These are phyloP conservation scores for Tolypocladium amazonense DNA, from an alignment of 2,329 filamentous ascomycete species.

Conservation along the genomic window DNA sequence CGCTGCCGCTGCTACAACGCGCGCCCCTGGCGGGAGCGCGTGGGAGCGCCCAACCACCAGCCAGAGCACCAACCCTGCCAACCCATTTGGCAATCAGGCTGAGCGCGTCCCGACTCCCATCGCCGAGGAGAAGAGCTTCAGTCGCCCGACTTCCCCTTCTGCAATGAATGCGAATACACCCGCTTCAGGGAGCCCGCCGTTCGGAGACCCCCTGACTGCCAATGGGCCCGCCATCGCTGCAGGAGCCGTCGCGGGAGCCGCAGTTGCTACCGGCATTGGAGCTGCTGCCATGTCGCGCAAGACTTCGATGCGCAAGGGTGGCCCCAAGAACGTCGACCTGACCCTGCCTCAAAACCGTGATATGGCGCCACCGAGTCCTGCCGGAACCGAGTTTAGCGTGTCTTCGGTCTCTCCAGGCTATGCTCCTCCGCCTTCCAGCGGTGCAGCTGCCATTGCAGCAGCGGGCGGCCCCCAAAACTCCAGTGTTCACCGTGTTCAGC, in stretches of 20 bases:
- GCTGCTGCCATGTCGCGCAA: conserved; percentile 36
- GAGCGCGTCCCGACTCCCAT: conserved; percentile 37
- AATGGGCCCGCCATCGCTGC: conserved; percentile 24
- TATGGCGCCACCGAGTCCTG: conserved; percentile 43
- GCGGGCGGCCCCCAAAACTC: conserved; percentile 48
- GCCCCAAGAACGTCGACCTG: conserved; percentile 41
- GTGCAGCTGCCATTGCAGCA: conserved; percentile 50
- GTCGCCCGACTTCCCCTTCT: conserved; percentile 13
- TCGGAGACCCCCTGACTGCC: conserved; percentile 25
- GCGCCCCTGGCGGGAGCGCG: conserved; percentile 20
- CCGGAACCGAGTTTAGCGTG: conserved; percentile 52
- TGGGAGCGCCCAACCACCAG: conserved; percentile 39
- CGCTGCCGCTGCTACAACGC: conserved; percentile 13
- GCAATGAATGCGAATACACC: background rate
- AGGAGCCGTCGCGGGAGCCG: conserved; percentile 10
- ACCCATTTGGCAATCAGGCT: conserved; percentile 61
- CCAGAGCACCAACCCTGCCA: conserved; percentile 42
- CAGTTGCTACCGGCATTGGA: conserved; percentile 25
- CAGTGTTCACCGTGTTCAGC: conserved; percentile 80
- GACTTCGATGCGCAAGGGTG: conserved; percentile 44
- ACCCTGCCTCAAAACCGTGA: conserved; percentile 30
- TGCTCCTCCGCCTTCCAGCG: conserved; percentile 21
- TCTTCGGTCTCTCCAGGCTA: conserved; percentile 39
- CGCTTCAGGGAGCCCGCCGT: background rate
- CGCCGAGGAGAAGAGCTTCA: conserved; percentile 18